Conservation (phyloP, 108 stramenopile species). For the Skeletonema costatum region DNA sequence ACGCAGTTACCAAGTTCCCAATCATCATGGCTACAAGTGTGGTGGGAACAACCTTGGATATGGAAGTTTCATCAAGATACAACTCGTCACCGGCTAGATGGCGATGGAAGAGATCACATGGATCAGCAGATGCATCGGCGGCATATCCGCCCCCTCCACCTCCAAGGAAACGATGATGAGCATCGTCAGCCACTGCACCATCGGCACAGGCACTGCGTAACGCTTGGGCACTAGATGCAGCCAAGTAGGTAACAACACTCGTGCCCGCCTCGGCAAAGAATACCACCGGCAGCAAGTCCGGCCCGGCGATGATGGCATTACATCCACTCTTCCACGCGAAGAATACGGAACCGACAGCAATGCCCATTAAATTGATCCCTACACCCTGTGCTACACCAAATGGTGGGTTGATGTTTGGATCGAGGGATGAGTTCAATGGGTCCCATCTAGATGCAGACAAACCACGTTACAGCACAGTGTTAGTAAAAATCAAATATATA, state of each 20-base stretch:
- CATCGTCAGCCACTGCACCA: not conserved
- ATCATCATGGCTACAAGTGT: not conserved
- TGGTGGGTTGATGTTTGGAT: too few relatives aligned
- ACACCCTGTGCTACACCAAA: too few relatives aligned
- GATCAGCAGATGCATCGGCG: not conserved
- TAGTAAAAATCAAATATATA: too few relatives aligned
- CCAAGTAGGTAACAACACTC: not conserved
- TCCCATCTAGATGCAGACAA: too few relatives aligned
- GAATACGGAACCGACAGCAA: slow-evolving; percentile 3
- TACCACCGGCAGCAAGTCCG: not conserved
- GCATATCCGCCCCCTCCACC: not conserved
- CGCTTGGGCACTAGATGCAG: not conserved
- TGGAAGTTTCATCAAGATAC: not conserved
- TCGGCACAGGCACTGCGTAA: not conserved
- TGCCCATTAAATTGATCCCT: slow-evolving; percentile 2
- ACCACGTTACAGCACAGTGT: too few relatives aligned
- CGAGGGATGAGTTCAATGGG: too few relatives aligned
- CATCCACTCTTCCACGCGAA: slow-evolving; percentile 10
- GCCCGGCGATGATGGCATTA: not conserved
- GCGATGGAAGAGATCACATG: not conserved
- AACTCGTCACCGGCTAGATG: not conserved
- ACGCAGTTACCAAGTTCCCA: not conserved
- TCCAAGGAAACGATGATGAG: not conserved
- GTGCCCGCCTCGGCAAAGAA: not conserved
- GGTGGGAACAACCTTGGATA: not conserved